Percentiles rank a stretch among this genome's conserved stretches.
These are phyloP conservation scores for Ocimum tenuiflorum DNA, from an alignment of 257 asterid species.

Conservation along the genomic window DNA sequence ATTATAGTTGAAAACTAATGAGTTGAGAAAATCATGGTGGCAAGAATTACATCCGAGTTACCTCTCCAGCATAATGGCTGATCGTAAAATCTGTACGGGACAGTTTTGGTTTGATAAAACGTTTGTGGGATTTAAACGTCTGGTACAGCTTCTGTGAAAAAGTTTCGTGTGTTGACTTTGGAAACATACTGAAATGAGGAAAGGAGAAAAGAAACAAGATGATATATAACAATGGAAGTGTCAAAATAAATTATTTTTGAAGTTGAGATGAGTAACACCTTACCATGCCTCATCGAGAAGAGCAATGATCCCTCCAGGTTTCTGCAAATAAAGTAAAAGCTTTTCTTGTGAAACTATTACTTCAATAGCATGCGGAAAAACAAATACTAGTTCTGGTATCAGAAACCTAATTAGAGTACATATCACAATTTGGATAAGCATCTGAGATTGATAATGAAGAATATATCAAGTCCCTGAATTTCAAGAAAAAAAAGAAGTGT, in stretches of 20 bases:
- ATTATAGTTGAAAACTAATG: constrained; percentile 16
- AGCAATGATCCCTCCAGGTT: constrained; percentile 95
- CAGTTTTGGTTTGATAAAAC: constrained; percentile 88
- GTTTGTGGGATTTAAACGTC: constrained; percentile 78
- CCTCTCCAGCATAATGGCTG: constrained; percentile 99
- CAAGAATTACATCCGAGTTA: constrained; percentile 27
- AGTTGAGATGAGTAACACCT: constrained; percentile 10
- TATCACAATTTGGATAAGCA: neutral
- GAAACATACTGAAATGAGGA: constrained; percentile 79
- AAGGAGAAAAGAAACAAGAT: constrained; percentile 20
- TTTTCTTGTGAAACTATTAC: constrained; percentile 8
- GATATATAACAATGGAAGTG: neutral
- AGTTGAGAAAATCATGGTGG: neutral
- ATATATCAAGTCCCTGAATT: constrained; percentile 11
- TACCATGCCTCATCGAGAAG: constrained; percentile 99
- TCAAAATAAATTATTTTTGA: constrained; percentile 6
- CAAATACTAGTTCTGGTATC: neutral
- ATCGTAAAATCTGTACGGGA: constrained; percentile 88
- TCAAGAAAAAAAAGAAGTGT: too few species aligned
- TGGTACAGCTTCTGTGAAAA: constrained; percentile 90
- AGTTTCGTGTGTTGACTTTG: constrained; percentile 95
- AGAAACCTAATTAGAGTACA: constrained; percentile 5
- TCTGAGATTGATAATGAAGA: neutral
- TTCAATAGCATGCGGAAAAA: constrained; percentile 5
- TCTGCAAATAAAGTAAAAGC: constrained; percentile 42